Evolutionary conservation across 1,284 basidiomycete species (phyloP), one percentile per base, ranked within the genome.

Genomic region (Prillingera fragicola): DNA sequence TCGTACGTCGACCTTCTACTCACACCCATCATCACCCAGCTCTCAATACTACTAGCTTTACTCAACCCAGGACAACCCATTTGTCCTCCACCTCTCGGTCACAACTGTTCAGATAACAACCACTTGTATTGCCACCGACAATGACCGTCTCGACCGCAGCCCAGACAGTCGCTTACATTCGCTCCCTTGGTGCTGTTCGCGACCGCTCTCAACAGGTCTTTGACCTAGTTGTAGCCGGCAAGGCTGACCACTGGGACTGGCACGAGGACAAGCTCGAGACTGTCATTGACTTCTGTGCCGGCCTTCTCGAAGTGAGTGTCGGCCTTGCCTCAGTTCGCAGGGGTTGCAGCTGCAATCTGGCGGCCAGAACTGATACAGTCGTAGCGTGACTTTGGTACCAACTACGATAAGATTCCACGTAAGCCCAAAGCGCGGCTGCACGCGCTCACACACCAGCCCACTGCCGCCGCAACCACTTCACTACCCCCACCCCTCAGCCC

Each of bases 391-490:
- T 95, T 85, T 69, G 84, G 83, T 3, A 75, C 76, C 1, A 73
- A 84, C 62, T 85, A 83, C 55, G 70, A 74, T 28, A 74, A 76
- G 43, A 63, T 63, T 26, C 60, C 62, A 40, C 65, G 63, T 62
- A 36, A 45, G 63, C 5, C 24, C 24, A 8, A 15, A 18, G 25
- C 26, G 21, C 31, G 19, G 18, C 33, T 10, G 5, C 37, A 33
- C 24, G n/a, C 37, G 12, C 15, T 32, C 17, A 21, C 27, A 0
- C 7, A n/a, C n/a, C 43, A 67, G 67, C 89, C 14, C 92, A 96
- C 65, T 87, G 90, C 22, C 79, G 92, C 21, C 90, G 88, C 84
- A 77, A 88, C 34, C 92, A 95, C 67, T 83, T 95, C 48, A 58
- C 64, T 23, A 69, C 68, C 13, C 41, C 81, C 80, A 9, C 67